Base-by-base conservation (phyloP, 345 rosid genomes). In the Passiflora organensis region DNA sequence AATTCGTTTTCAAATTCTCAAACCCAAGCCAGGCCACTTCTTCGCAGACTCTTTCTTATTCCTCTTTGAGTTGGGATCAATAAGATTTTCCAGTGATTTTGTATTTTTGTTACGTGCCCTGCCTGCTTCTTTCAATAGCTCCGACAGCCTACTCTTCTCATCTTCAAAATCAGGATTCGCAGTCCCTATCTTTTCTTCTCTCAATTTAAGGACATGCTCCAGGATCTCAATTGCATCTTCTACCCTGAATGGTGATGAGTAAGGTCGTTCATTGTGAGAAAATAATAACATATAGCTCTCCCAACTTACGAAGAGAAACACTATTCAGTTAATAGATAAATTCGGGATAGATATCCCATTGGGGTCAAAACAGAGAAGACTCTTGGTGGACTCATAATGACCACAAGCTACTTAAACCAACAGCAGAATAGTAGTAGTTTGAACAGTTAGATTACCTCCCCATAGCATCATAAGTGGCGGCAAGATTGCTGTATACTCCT, bases 401-500 rank as follows among this genome's bases (percentile, higher is more conserved):
- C 6, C 21, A 48, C 46, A 21, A 36, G 19, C 42, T 12, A 48
- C 56, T 52, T 18, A 53, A 42, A 34, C n/a, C n/a, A 43, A 53
- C n/a, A 10, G n/a, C n/a, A n/a, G 50, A 21, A 51, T 12, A 2
- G 22, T 13, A 45, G n/a, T 6, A 48, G 48, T 34, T 43, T 36
- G 32, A 43, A 41, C 37, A 43, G 32, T 46, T 32, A 60, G 19
- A 63, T 60, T 89, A 94, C 99, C 99, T 89, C 62, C 99, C 99
- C 93, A 89, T 89, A n/a, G 99, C 99, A 68, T 94, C 99, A 57
- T 94, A 94, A 20, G 99, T 94, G 57, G 97, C 99, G 2, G 99
- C 99, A 21, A 94, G 84, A 72, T 94, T 94, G 82, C 96, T 89
- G 64, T 94, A 94, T 41, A 94, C 87, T 18, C 97, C 97, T 22